Base-by-base conservation (phyloP, 2,329 filamentous ascomycete genomes). In the Calonectria hawksworthii region DNA sequence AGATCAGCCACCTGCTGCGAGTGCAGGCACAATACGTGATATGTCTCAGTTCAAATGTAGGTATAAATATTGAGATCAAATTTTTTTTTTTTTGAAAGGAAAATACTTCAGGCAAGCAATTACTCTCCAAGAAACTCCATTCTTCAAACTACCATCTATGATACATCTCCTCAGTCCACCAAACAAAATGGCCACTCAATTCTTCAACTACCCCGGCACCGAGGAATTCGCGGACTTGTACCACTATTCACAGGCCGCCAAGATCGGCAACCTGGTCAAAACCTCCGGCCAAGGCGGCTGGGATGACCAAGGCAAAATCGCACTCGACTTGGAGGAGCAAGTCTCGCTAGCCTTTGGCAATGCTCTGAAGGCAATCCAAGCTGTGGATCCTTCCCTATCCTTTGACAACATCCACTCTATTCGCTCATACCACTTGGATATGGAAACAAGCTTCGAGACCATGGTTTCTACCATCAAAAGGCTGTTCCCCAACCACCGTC, bases 161-260 rank as follows among this genome's bases (percentile, higher is more conserved):
- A 47, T 23, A 21, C 21, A 14, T 50, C 18, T 50, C 44, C n/a
- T 21, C 41, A 9, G 21, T 13, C 13, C 10, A n/a, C 28, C 10
- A n/a, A 16, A 18, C 38, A 65, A 65, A 65, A 65, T 65, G 61
- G 21, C 61, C 10, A 18, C 61, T 26, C 74, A 72, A 50, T 76
- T 72, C 52, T 74, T 67, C 68, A 76, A 72, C 41, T 76, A 76
- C 36, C 63, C 68, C n/a, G 68, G 72, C 34, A 74, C 68, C 2
- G 74, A 76, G 34, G 28, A 38, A 21, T 72, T 70, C n/a, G 41
- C 68, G 13, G 34, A 18, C 3, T 30, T 72, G 1, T 76, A 74
- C n/a, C 74, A 76, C 44, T 76, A 72, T 41, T 76, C 72, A 16
- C 74, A 76, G 63, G 68, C 72, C 16, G 72, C 72, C 36, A 76